These are phyloP conservation scores for Colletotrichum lupini DNA, from an alignment of 2,329 filamentous ascomycete species.

Conservation along the genomic window DNA sequence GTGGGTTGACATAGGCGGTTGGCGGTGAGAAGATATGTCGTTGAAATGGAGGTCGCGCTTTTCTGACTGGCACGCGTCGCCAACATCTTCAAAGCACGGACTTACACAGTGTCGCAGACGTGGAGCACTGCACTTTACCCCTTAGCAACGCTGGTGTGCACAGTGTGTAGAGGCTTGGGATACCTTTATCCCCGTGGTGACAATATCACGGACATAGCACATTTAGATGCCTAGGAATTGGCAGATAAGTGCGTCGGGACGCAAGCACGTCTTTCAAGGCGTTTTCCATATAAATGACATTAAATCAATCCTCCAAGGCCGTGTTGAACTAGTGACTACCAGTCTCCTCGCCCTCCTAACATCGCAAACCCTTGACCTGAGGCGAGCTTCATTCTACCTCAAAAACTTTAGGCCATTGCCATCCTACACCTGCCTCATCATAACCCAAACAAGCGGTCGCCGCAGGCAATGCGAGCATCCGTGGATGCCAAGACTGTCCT, in stretches of 20 bases:
- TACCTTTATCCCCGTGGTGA: not conserved
- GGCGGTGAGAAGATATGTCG: not conserved
- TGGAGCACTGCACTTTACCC: not conserved
- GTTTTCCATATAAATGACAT: constrained; percentile 18
- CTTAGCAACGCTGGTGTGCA: accelerated
- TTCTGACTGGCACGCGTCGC: constrained; percentile 17
- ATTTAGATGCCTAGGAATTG: not conserved
- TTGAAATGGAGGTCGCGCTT: constrained; percentile 20
- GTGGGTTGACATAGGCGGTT: not conserved
- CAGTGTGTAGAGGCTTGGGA: not conserved
- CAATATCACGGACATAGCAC: not conserved
- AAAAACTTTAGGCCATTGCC: constrained; percentile 6
- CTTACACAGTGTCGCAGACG: not conserved
- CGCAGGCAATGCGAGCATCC: constrained; percentile 13
- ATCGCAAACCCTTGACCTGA: constrained; percentile 22
- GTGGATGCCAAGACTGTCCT: constrained; percentile 3
- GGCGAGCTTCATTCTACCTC: constrained; percentile 14
- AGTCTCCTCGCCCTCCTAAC: constrained; percentile 19
- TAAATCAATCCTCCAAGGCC: constrained; percentile 28
- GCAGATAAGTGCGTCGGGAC: not conserved
- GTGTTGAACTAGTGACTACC: constrained; percentile 30
- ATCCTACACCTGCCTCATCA: constrained; percentile 32
- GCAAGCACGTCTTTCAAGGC: not conserved
- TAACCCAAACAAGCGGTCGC: constrained; percentile 24
- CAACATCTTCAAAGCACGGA: constrained; percentile 10